phyloP scores from a whole-genome alignment of 495 filamentous ascomycete genomes.

The Neurospora sp. region DNA sequence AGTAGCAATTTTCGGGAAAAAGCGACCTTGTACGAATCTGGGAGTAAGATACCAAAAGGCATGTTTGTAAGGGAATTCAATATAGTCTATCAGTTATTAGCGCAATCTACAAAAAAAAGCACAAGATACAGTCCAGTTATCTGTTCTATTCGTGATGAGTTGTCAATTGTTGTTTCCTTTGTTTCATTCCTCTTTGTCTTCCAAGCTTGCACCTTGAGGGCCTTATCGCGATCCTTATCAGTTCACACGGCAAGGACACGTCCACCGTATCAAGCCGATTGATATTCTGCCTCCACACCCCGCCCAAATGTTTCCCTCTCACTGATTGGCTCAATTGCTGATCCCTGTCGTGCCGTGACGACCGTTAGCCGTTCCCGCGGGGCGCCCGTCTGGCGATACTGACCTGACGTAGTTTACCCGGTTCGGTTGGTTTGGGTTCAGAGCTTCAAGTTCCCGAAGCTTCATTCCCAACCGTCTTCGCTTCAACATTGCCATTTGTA shows the following conservation, averaged over 20 bases:
- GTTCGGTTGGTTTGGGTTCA: not conserved
- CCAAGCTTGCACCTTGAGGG: not conserved
- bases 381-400: not conserved
- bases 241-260: not conserved
- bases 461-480: not conserved
- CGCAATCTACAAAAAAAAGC: not conserved
- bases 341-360: not conserved
- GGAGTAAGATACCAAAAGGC: conserved; percentile 22
- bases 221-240: not conserved
- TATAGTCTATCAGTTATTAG: not conserved
- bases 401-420: not conserved
- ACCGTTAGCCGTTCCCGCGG: not conserved
- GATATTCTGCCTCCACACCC: not conserved
- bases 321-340: not conserved
- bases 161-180: not conserved
- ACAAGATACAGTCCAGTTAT: not conserved
- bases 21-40: conserved; percentile 6
- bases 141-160: not conserved
- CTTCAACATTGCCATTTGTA: not conserved
- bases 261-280: not conserved
- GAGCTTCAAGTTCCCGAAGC: not conserved
- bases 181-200: not conserved
- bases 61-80: conserved; percentile 1
- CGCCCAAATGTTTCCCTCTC: not conserved
- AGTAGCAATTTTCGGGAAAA: conserved; percentile 5